Evolutionary conservation across 2,329 filamentous ascomycete genomes (phyloP), one percentile per base, ranked within the genome.

Genomic region (Alternaria ventricosa): DNA sequence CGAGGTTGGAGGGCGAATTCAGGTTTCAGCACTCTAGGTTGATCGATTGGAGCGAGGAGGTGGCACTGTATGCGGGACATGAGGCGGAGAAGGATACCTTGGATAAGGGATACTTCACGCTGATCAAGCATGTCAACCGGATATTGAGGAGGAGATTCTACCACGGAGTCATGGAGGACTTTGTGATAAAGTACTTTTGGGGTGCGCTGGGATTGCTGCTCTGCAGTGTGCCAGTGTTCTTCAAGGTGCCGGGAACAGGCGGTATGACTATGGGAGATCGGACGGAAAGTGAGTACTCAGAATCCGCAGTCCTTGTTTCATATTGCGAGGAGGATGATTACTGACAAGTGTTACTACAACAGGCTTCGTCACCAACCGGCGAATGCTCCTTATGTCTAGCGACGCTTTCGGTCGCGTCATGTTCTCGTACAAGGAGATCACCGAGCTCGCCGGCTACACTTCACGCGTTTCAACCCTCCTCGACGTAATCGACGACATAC

Each of bases 161-260:
- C 80, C 95, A 99, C 79, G 95, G 94, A n/a, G 91, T 99, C 75
- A 97, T 98, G 95, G 96, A 99, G 79, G 96, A 99, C 80, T 99
- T 97, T 80, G 93, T 98, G 61, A 97, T 99, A 81, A 99, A 99
- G 81, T 99, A 99, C 79, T 96, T 98, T 82, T 99, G 96, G 96
- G 96, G 96, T 44, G 95, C 96, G 3, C 81, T 99, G 46, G 96
- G 96, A 2, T 86, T 99, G 68, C 81, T 97, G 67, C 89, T 99
- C 10, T 99, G 96, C 84, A 96, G 93, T 79, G 90, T 97, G 0
- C 96, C 96, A 0, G 95, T 98, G 3, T 99, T 99, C 80, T 92
- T 99, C 85, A 95, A 95, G 80, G 87, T 97, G 18, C 94, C 94
- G 0, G 92, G 92, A 2, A 76, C 78, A 3, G 72, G 70, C 6